Evolutionary conservation across 495 filamentous ascomycete species (phyloP).

Genomic region (Penicillium simplicissimum): DNA sequence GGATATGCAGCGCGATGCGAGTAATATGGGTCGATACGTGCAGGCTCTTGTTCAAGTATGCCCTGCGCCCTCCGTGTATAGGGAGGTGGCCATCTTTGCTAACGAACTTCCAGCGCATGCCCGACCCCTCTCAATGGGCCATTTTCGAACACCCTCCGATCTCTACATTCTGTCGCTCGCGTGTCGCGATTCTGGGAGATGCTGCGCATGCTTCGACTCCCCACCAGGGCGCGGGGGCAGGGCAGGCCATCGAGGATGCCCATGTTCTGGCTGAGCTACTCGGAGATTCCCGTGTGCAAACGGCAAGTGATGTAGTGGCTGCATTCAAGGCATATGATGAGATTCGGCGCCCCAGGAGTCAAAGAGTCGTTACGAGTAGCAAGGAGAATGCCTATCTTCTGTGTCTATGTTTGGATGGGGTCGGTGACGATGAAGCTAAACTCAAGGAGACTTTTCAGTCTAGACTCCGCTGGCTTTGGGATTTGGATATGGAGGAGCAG

Average conservation of each 20-base stretch:
- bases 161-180: constrained; percentile 54
- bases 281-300: constrained; percentile 34
- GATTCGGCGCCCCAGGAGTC: constrained; percentile 54
- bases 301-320: constrained; percentile 26
- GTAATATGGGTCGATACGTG: constrained; percentile 52
- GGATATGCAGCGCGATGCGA: constrained; percentile 57
- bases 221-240: constrained; percentile 68
- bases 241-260: constrained; percentile 69
- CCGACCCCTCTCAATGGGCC: constrained; percentile 59
- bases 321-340: constrained; percentile 65
- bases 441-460: constrained; percentile 42
- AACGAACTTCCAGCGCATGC: constrained; percentile 28
- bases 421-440: constrained; percentile 45
- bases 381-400: constrained; percentile 43
- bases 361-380: constrained; percentile 52
- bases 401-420: constrained; percentile 43
- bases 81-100: neutral
- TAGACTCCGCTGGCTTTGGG: constrained; percentile 55
- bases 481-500: constrained; percentile 37
- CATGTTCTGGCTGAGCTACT: constrained; percentile 60
- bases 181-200: constrained; percentile 63
- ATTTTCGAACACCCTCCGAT: constrained; percentile 62
- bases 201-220: constrained; percentile 71
- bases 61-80: neutral
- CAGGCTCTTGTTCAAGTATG: constrained; percentile 45